Base-by-base conservation (phyloP, 164 flowering plant species). In the Dillenia turbinata region DNA sequence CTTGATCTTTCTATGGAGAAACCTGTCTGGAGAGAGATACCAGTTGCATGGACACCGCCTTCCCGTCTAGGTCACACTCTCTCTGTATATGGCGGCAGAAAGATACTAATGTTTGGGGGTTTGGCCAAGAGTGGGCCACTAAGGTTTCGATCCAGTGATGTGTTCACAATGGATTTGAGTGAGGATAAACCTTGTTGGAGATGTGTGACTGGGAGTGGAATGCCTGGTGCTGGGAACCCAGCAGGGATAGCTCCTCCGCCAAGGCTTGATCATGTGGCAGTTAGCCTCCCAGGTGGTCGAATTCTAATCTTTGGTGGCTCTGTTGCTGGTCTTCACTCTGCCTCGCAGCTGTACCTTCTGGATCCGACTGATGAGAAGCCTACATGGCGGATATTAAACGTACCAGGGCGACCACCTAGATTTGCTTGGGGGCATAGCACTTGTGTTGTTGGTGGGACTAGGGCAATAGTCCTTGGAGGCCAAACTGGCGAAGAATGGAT, bases 381-480 rank as follows among this genome's bases (percentile, higher is more conserved):
- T 43, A 88, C 96, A 33, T 92, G 98, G 96, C 85, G 96, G 76
- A 79, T 89, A 60, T 53, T 92, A 47, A 89, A 88, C 77, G 95
- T 92, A 33, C 91, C 92, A 24, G 96, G 96, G 19, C 69, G 82
- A 11, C 95, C 96, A 46, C 98, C 98, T 13, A 80, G 95, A 54
- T 88, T 86, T 72, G 96, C 95, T 55, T 89, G 96, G 96, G 95
- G 98, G 8, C 98, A 89, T 56, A 89, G 96, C 66, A 89, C 95
- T 8, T 92, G 96, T 58, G 84, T 92, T 57, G 96, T 92, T 55
- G 95, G 98, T 9, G 96, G 98, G 46, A 92, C 96, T 16, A 79
- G 95, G 64, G 90, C 95, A 15, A 80, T 92, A 26, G 96, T 92
- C 69, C 88, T 92, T 55, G 96, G 95, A 14, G 95, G 98, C 43